Base-by-base conservation (phyloP, 257 asterid species). In the Asclepias syriaca region DNA sequence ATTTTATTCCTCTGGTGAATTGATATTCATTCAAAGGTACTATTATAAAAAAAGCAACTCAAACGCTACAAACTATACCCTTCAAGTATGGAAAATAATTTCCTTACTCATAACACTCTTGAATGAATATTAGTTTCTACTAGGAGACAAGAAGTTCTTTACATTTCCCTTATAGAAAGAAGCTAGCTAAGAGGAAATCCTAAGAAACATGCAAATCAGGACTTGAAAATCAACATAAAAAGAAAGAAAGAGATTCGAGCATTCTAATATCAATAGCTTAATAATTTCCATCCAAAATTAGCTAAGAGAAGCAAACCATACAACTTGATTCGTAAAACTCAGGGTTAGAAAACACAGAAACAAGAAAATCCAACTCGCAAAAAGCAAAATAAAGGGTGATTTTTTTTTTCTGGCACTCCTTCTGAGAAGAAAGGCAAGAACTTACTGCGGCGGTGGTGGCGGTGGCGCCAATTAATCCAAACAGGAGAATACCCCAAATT, bases 401-500 rank as follows among this genome's bases (percentile, higher is more conserved):
- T 24, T 24, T 24, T 24, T 24, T 24, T 24, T 24, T 24, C 21
- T 1, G 19, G 3, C 12, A 34, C 27, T 0, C 19, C 19, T 32
- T 5, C n/a, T 29, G 7, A 32, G 15, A 46, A 27, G 16, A 78
- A 73, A 10, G 56, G 40, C 46, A 54, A 70, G 63, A 40, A 64
- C 88, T 72, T 84, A 93, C 98, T 15, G 98, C 96, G 24, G 85
- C 75, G 29, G 91, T 83, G 77, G 97, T 88, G 77, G 82, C 88
- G 49, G 96, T 80, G 74, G 98, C 98, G 73, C 97, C 98, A 43
- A 93, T 84, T 32, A 90, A 77, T 51, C 95, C 96, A 53, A 87
- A 90, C 64, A 87, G 77, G 15, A 90, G 76, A 80, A 86, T 76
- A 37, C 90, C 88, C 95, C 89, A 84, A 8, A 88, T 71, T 81